A percentile compares a stretch with the other conserved stretches of the same genome.
phyloP scores from a whole-genome alignment of 2,329 filamentous ascomycete genomes.

The Calonectria hawksworthii region DNA sequence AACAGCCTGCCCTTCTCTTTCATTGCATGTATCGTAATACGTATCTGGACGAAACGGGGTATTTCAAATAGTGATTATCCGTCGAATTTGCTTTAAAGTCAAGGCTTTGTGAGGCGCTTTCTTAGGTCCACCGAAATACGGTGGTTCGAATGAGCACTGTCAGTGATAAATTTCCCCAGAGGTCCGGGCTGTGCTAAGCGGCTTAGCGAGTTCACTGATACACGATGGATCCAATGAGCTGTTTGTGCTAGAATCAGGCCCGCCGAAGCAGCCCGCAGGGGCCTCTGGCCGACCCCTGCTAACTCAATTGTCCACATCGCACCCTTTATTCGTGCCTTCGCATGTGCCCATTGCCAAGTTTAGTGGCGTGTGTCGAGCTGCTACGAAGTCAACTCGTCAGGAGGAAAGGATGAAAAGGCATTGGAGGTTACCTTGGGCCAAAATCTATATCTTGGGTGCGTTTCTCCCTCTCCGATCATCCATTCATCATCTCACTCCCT shows the following conservation, averaged over 20 bases:
- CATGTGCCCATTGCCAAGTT: neutral
- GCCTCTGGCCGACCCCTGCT: neutral
- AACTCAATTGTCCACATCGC: neutral
- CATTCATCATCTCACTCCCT: neutral
- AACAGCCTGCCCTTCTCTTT: neutral
- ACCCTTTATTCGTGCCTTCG: neutral
- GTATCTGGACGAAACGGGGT: neutral
- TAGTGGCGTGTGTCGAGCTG: neutral
- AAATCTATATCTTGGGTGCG: constrained; percentile 4
- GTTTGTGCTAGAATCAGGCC: constrained; percentile 1
- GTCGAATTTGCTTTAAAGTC: neutral
- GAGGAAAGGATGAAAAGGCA: neutral
- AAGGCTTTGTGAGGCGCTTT: neutral
- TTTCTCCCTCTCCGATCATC: neutral
- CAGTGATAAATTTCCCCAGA: neutral
- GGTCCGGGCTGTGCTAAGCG: neutral
- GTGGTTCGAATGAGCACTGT: neutral
- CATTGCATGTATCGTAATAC: neutral
- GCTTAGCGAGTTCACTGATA: neutral
- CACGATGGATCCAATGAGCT: neutral
- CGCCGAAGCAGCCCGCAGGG: constrained; percentile 40
- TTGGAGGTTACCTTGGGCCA: constrained; percentile 12
- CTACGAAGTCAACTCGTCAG: neutral
- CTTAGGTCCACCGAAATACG: neutral
- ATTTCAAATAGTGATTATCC: neutral